Evolutionary conservation across 129 eudicot genomes (phyloP).

Genomic region (Flaveria linearis): DNA sequence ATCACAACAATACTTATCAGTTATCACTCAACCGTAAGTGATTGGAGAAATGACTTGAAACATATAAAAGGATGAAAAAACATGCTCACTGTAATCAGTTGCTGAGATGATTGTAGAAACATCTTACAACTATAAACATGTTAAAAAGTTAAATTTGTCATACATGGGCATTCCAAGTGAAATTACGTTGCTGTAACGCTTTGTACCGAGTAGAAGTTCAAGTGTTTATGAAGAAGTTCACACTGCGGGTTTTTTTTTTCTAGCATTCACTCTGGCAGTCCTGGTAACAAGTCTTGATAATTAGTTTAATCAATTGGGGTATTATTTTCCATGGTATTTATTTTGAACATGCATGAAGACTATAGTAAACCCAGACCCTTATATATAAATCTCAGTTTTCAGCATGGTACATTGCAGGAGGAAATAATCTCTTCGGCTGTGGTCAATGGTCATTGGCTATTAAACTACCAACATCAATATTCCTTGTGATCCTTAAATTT

Average conservation of each 20-base stretch:
- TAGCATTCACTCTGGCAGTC: conserved; percentile 4
- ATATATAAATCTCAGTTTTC: background rate
- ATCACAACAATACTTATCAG: background rate
- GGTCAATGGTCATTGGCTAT: background rate
- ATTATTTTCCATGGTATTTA: background rate
- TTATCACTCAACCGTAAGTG: conserved; percentile 8
- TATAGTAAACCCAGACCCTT: background rate
- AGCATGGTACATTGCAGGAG: background rate
- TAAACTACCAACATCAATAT: background rate
- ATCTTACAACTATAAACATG: background rate
- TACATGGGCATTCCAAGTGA: background rate
- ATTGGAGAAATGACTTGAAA: background rate
- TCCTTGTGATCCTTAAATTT: background rate
- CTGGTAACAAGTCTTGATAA: background rate
- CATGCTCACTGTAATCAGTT: conserved; percentile 2
- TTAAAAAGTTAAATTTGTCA: background rate
- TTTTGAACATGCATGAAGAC: background rate
- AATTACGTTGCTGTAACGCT: background rate
- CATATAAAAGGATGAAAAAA: conserved; percentile 1
- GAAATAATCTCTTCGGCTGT: background rate
- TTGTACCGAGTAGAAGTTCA: background rate
- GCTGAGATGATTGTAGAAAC: background rate
- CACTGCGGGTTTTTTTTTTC: background rate
- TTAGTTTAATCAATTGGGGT: background rate
- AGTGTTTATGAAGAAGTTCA: background rate